phyloP scores from a whole-genome alignment of 331 rosid genomes.

The Prunus yedoensis region DNA sequence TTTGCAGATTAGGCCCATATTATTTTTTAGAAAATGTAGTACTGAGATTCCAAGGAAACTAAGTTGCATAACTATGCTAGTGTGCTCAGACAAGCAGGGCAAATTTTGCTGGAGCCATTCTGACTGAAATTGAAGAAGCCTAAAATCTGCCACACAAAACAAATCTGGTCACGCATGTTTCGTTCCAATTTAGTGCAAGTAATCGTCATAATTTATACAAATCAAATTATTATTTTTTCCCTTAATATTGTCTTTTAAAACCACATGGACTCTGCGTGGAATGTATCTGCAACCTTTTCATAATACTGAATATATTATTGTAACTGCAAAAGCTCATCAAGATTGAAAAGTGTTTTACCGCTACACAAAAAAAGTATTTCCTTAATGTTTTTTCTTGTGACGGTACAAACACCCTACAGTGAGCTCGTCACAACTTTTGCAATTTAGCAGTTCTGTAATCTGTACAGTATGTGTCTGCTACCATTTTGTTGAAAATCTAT shows the following conservation, averaged over 20 bases:
- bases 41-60: slow-evolving; percentile 43
- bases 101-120: slow-evolving; percentile 54
- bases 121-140: slow-evolving; percentile 23
- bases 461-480: neutral
- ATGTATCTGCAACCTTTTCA: neutral
- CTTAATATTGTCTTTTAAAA: neutral
- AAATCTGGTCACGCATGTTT: neutral
- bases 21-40: slow-evolving; percentile 35
- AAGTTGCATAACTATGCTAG: slow-evolving; percentile 56
- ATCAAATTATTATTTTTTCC: too few species aligned
- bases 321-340: neutral
- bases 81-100: slow-evolving; percentile 69
- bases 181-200: neutral
- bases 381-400: neutral
- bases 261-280: neutral
- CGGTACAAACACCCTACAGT: neutral
- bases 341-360: neutral
- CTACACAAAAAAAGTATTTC: neutral
- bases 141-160: slow-evolving; percentile 37
- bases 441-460: neutral
- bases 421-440: neutral
- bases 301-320: neutral
- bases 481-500: neutral
- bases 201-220: neutral
- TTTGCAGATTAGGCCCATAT: slow-evolving; percentile 23